These are phyloP conservation scores for Nakazawaea populi DNA, from an alignment of 805 yeast genomes.

Conservation along the genomic window DNA sequence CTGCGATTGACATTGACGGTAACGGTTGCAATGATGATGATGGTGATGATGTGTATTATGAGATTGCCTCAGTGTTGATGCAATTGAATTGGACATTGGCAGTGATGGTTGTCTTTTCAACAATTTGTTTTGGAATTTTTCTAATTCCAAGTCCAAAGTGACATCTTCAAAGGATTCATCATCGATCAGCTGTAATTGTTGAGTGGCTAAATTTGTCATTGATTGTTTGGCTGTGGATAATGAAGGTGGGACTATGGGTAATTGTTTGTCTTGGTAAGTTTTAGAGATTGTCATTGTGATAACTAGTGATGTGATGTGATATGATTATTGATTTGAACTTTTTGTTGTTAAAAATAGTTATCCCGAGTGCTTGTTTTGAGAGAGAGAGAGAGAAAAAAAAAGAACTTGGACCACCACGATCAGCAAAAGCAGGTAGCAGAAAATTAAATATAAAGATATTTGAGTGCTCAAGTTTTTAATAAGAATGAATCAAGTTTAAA, in stretches of 20 bases:
- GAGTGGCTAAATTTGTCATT: background rate
- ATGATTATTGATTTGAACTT: too few species aligned
- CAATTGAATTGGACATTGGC: background rate
- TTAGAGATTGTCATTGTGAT: too few species aligned
- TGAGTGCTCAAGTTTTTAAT: too few species aligned
- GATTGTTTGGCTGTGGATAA: too few species aligned
- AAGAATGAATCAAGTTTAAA: too few species aligned
- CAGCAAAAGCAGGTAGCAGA: too few species aligned
- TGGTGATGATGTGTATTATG: background rate
- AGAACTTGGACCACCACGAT: too few species aligned
- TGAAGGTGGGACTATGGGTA: background rate
- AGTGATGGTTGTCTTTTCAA: background rate
- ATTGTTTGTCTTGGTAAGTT: background rate
- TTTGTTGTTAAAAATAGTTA: too few species aligned
- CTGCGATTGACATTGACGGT: background rate
- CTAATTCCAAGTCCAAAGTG: constrained; percentile 11
- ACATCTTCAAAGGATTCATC: constrained; percentile 31
- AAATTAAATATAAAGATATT: too few species aligned
- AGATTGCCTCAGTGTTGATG: background rate
- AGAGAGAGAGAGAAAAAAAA: too few species aligned
- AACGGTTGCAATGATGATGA: background rate
- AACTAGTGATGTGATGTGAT: too few species aligned
- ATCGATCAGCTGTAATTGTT: constrained; percentile 22
- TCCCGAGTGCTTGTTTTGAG: too few species aligned
- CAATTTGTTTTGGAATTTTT: constrained; percentile 1